A percentile compares a stretch with the other conserved stretches of the same genome.
phyloP scores from a whole-genome alignment of 1,284 basidiomycete species.

The Malassezia obtusa region DNA sequence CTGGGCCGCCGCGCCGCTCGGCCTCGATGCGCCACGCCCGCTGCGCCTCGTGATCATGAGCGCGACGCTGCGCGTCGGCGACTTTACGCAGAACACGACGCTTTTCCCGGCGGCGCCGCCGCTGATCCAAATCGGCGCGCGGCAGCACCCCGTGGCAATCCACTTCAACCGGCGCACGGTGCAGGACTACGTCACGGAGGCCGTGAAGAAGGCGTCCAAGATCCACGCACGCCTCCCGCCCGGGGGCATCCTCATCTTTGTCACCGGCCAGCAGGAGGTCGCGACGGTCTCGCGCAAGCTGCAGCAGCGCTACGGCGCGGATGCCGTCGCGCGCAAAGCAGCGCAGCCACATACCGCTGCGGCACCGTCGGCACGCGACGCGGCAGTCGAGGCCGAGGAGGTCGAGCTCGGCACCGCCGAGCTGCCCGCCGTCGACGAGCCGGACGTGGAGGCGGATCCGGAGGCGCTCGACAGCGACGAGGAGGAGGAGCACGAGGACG shows the following conservation, averaged over 20 bases:
- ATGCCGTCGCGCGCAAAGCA: conserved; percentile 48
- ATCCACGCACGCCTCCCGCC: conserved; percentile 63
- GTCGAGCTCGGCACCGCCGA: conserved; percentile 60
- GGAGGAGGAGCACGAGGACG: conserved; percentile 2
- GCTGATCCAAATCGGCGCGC: conserved; percentile 74
- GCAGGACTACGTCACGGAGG: conserved; percentile 79
- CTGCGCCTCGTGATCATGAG: conserved; percentile 96
- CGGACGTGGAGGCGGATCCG: conserved; percentile 36
- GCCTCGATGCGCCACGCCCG: conserved; percentile 54
- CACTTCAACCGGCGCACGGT: conserved; percentile 83
- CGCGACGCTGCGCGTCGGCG: conserved; percentile 83
- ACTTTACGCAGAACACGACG: conserved; percentile 77
- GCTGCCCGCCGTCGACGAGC: conserved; percentile 49
- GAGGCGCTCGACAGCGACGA: conserved; percentile 19
- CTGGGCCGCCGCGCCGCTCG: conserved; percentile 21
- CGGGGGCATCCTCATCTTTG: conserved; percentile 64
- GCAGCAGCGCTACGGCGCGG: conserved; percentile 65
- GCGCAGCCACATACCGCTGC: not conserved
- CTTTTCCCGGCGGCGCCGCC: conserved; percentile 78
- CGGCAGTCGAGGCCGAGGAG: conserved; percentile 67
- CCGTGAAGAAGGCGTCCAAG: conserved; percentile 76
- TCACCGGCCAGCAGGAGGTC: conserved; percentile 71
- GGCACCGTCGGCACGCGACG: conserved; percentile 7
- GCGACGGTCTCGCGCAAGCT: conserved; percentile 60
- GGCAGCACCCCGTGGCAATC: conserved; percentile 88